Conservation (phyloP, 176 grass and related monocot species). For the Triticum aestivum region DNA sequence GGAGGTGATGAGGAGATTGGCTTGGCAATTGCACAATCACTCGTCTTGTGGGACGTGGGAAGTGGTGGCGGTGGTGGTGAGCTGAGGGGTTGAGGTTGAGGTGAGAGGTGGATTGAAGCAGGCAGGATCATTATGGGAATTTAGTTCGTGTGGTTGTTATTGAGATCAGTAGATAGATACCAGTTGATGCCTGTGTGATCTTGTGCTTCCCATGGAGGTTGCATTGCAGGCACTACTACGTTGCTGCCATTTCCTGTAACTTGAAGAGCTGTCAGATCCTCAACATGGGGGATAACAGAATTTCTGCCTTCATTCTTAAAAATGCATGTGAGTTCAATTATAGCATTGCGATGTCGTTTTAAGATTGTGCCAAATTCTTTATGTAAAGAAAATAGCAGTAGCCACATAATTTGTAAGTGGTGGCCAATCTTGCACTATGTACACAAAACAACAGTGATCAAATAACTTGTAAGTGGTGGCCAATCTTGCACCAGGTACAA, state of each 20-base stretch:
- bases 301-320: conserved; percentile 26
- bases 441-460: neutral
- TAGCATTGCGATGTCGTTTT: neutral
- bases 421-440: conserved; percentile 18
- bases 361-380: neutral
- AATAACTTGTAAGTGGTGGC: neutral
- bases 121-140: conserved; percentile 13
- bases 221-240: conserved; percentile 46
- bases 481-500: neutral
- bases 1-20: conserved; percentile 14
- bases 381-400: neutral
- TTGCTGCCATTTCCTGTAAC: conserved; percentile 34
- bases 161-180: conserved; percentile 26
- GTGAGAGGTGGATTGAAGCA: conserved; percentile 7
- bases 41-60: conserved; percentile 53
- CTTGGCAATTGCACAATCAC: conserved; percentile 39
- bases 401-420: neutral
- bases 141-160: conserved; percentile 29
- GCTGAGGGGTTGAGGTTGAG: conserved; percentile 6
- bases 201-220: conserved; percentile 51
- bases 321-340: conserved; percentile 27
- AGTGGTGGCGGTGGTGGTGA: conserved; percentile 41
- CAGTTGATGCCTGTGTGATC: conserved; percentile 32
- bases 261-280: conserved; percentile 41
- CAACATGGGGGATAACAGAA: conserved; percentile 23